Conservation (phyloP, 805 yeast genomes). For the Pichia rugopelliculosa region DNA sequence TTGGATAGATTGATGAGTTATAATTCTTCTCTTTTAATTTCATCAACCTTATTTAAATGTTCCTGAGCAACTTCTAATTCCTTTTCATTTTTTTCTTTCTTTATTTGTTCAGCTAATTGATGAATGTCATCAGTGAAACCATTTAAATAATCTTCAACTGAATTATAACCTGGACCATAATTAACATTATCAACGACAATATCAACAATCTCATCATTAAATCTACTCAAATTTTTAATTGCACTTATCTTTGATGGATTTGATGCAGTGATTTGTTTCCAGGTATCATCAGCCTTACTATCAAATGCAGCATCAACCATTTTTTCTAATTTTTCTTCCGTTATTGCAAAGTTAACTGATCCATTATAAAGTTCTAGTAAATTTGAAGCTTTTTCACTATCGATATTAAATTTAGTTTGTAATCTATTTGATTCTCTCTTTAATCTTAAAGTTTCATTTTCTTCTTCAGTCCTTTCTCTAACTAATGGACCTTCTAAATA, state of each 20-base stretch:
- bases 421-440: constrained; percentile 66
- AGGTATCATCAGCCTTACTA: constrained; percentile 28
- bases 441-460: constrained; percentile 44
- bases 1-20: no score
- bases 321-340: constrained; percentile 54
- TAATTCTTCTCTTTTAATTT: constrained; percentile 15
- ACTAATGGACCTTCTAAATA: constrained; percentile 62
- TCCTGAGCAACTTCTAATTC: constrained; percentile 19
- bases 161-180: constrained; percentile 27
- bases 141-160: constrained; percentile 25
- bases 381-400: constrained; percentile 46
- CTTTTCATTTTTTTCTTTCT: constrained; percentile 17
- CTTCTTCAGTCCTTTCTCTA: constrained; percentile 66
- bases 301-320: constrained; percentile 52
- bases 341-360: constrained; percentile 60
- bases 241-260: constrained; percentile 19
- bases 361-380: constrained; percentile 68
- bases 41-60: constrained; percentile 18
- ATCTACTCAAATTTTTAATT: constrained; percentile 16
- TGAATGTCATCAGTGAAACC: constrained; percentile 22
- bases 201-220: constrained; percentile 23
- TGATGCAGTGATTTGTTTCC: constrained; percentile 13
- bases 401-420: constrained; percentile 41
- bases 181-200: constrained; percentile 25
- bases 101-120: constrained; percentile 19